Evolutionary conservation across 2,329 filamentous ascomycete genomes (phyloP), one percentile per base, ranked within the genome.

Genomic region (Aspergillus luchuensis): DNA sequence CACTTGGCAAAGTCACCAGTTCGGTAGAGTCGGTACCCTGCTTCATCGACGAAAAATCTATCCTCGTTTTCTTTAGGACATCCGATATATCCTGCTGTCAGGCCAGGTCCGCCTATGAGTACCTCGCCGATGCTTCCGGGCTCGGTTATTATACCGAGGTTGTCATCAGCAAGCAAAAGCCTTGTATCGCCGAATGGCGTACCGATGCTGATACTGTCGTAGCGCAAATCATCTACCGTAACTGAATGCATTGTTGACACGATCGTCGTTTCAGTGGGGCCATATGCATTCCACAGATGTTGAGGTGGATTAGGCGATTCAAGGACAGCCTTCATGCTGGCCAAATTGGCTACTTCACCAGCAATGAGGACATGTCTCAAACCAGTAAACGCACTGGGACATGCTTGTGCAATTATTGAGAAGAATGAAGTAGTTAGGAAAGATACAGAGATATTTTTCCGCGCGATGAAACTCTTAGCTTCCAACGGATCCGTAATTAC

Each of bases 1-100:
- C 89, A 91, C 53, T 85, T 80, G 2, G 91, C 92, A 2, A 96
- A 78, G 72, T 96, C 92, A 5, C 92, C 92, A 13, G 88, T 92
- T 11, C 89, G 79, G 76, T 96, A 96, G 53, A 96, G 77, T 25
- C 91, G 82, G 75, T 96, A 19, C 5, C 33, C 57, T n/a, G 56
- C 53, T 93, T 0, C 87, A 7, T 52, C 28, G 19, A 30, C 39
- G 6, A 94, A 69, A 66, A 95, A 95, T 75, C 93, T 92, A 65
- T 85, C 78, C 59, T 82, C 76, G 59, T 84, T 92, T 66, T 86
- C 83, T 57, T 85, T 79, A 1, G 80, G 78, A 6, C 80, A 67
- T 11, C 73, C 84, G 1, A 88, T 78, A 69, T 93, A 94, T 2
- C 88, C 88, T 70, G 91, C 88, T 2, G 91, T 89, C 30, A 95